Evolutionary conservation across 768 basidiomycete genomes (phyloP).

Genomic region (Postia placenta): DNA sequence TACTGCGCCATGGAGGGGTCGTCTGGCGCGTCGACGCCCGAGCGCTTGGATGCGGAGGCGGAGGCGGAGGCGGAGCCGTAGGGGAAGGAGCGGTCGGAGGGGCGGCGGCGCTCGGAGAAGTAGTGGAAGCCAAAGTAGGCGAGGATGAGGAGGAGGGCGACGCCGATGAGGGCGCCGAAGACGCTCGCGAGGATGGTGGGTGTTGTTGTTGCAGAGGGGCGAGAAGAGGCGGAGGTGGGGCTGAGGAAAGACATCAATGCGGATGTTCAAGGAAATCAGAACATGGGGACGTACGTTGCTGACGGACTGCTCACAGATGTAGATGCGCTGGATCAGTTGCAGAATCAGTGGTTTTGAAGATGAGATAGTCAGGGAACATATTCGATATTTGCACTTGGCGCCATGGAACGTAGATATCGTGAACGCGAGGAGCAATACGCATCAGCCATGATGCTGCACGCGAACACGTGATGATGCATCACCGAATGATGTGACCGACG

Average conservation of each 20-base stretch:
- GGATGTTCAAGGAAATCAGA: neutral
- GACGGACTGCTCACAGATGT: too few relatives aligned
- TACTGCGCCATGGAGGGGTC: neutral
- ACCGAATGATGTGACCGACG: too few relatives aligned
- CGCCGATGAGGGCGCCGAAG: slow-evolving; percentile 18
- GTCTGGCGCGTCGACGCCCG: neutral
- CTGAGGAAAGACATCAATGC: neutral
- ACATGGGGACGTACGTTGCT: too few relatives aligned
- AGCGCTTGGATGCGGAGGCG: slow-evolving; percentile 7
- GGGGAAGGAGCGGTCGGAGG: slow-evolving; percentile 18
- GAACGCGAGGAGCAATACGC: too few relatives aligned
- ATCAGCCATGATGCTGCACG: too few relatives aligned
- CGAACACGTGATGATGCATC: too few relatives aligned
- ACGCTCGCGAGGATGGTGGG: slow-evolving; percentile 12
- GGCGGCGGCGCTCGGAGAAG: slow-evolving; percentile 9
- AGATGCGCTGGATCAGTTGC: too few relatives aligned
- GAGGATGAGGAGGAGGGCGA: slow-evolving; percentile 9
- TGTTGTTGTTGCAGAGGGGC: slow-evolving; percentile 6
- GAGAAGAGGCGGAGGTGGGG: slow-evolving; percentile 1
- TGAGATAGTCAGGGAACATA: neutral
- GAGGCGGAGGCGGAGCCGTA: slow-evolving; percentile 11
- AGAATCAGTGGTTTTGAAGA: neutral
- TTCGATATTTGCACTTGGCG: too few relatives aligned
- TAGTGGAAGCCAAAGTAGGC: slow-evolving; percentile 14
- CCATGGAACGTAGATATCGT: too few relatives aligned